Percentiles rank a stretch among this genome's conserved stretches.
These are phyloP conservation scores for Saturnispora quitensis DNA, from an alignment of 805 yeast genomes.

Conservation along the genomic window DNA sequence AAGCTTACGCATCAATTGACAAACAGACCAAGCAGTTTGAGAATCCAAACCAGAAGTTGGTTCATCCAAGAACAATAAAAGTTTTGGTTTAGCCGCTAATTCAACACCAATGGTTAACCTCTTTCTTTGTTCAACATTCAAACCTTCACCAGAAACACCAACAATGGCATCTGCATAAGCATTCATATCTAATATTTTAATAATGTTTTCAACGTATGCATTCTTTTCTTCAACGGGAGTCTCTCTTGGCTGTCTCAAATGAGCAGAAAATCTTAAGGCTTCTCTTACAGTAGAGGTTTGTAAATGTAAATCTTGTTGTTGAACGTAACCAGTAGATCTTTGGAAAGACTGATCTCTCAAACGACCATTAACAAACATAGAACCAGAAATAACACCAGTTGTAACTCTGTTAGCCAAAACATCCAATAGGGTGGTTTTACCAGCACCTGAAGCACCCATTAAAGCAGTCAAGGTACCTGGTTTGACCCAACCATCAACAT, in stretches of 20 bases:
- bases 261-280: conserved; percentile 43
- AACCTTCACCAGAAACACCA: conserved; percentile 41
- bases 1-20: conserved; percentile 42
- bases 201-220: conserved; percentile 44
- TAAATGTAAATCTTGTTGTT: conserved; percentile 50
- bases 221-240: conserved; percentile 37
- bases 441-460: conserved; percentile 61
- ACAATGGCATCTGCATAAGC: conserved; percentile 48
- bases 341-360: conserved; percentile 40
- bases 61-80: conserved; percentile 48
- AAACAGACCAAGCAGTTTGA: conserved; percentile 52
- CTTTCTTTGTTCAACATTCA: conserved; percentile 48
- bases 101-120: conserved; percentile 49
- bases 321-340: conserved; percentile 50
- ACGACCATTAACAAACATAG: conserved; percentile 47
- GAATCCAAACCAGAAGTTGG: conserved; percentile 56
- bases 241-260: conserved; percentile 35
- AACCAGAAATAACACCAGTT: conserved; percentile 50
- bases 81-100: conserved; percentile 45
- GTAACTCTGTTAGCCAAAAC: conserved; percentile 44
- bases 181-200: conserved; percentile 41
- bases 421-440: conserved; percentile 49
- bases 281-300: conserved; percentile 45
- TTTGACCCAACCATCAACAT: conserved; percentile 75
- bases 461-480: conserved; percentile 75